Evolutionary conservation across 2,329 filamentous ascomycete species (phyloP).

Genomic region (Nigrospora oryzae): DNA sequence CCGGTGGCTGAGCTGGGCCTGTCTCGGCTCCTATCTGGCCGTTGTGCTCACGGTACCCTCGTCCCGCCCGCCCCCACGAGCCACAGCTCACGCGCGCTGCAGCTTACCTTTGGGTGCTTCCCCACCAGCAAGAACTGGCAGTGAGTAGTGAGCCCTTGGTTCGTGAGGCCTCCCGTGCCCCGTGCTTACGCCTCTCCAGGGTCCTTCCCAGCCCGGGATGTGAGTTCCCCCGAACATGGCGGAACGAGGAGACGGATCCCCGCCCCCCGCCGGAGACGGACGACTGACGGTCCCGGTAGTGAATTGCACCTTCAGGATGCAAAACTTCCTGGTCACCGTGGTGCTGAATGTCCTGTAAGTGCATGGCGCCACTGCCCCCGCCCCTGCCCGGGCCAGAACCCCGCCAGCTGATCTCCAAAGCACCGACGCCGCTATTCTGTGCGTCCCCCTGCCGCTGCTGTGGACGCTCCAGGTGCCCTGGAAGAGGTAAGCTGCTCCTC

Average conservation of each 20-base stretch:
- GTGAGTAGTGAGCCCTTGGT: background rate
- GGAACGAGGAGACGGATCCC: too few species aligned
- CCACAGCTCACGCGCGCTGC: background rate
- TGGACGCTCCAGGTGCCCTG: conserved; percentile 12
- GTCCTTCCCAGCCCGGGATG: too few species aligned
- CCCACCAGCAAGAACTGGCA: background rate
- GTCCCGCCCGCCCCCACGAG: background rate
- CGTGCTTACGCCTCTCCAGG: background rate
- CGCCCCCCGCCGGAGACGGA: too few species aligned
- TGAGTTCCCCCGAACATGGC: too few species aligned
- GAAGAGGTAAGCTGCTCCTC: too few species aligned
- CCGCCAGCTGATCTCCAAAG: conserved; percentile 6
- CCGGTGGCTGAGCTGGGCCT: conserved; percentile 8
- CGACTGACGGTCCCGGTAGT: background rate
- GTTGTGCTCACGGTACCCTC: background rate
- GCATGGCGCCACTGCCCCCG: too few species aligned
- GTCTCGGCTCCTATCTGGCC: background rate
- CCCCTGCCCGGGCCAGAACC: too few species aligned
- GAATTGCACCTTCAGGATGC: conserved; percentile 5
- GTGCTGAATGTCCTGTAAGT: conserved; percentile 11
- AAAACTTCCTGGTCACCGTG: conserved; percentile 13
- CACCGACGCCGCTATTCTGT: conserved; percentile 15
- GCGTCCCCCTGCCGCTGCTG: conserved; percentile 15
- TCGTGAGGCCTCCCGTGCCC: too few species aligned
- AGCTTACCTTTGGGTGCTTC: background rate